Base-by-base conservation (phyloP, 805 yeast species). In the Saturnispora galanensis region DNA sequence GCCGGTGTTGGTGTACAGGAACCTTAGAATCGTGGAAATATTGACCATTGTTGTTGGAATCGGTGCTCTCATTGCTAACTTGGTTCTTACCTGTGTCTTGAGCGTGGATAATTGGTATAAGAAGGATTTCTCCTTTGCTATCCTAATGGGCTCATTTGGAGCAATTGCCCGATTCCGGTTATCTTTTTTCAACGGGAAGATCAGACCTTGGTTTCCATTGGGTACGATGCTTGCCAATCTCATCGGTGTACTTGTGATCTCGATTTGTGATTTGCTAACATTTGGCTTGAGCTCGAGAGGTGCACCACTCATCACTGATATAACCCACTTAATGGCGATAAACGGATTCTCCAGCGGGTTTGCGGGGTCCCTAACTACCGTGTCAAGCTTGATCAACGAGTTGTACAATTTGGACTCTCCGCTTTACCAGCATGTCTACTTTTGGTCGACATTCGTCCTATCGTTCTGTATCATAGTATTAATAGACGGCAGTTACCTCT, bases 381-480 rank as follows among this genome's bases (percentile, higher is more conserved):
- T 85, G 34, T 80, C 90, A 45, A 83, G 96, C 0, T 83, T 87
- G 52, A 71, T 84, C 8, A 77, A 73, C 35, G 97, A 88, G 58
- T 59, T 85, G 33, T 68, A 51, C 44, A 44, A 43, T 12, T 26
- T 56, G 4, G 37, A 50, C 39, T 62, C 35, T 46, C 57, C 45
- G 42, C 67, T 5, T 33, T 56, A 12, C 48, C 64, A 47, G 62
- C 72, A 77, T 44, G 47, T 59, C 7, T 88, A 88, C 57, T 81
- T 74, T 5, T 21, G 62, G 1, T 45, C 56, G 0, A 71, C 84
- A 12, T 54, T 85, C 2, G 52, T 60, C 2, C 44, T 65, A 0
- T 70, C 81, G 12, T 84, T 75, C 56, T 43, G 63, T 4, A 31
- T 76, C 1, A 62, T 76, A 44, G 59, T 87, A 3, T 46, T 85